Base-by-base conservation (phyloP, 305 asterid genomes). In the Solanum hybrid region DNA sequence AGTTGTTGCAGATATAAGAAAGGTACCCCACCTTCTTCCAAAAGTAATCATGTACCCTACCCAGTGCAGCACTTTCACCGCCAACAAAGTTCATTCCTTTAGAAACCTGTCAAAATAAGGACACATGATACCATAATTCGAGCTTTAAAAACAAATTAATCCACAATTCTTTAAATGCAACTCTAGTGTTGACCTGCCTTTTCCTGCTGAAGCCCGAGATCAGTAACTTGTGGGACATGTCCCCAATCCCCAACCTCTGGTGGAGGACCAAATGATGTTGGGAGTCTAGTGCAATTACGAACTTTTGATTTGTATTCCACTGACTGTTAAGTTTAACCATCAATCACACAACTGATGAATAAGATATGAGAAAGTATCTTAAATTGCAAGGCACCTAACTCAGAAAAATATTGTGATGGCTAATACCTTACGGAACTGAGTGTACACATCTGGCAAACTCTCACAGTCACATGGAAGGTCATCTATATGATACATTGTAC, bases 1-100 rank as follows among this genome's bases (percentile, higher is more conserved):
- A 45, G 29, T 32, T 15, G 34, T 81, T 4, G 12, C n/a, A n/a
- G n/a, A n/a, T n/a, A n/a, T n/a, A n/a, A n/a, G n/a, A n/a, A n/a
- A n/a, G n/a, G n/a, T n/a, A n/a, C n/a, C 87, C 88, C 88, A 93
- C 99, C 98, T 97, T 96, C 90, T 94, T 95, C 99, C 99, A 97
- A 91, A 97, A 94, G 93, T 96, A 96, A 91, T 97, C 99, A 14
- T 95, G 92, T 85, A 96, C 94, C 92, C 99, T 91, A 91, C 98
- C 93, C 79, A 97, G 87, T 10, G 98, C 99, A 19, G 96, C 99
- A 90, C 93, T 95, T 93, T 97, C 99, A 89, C 99, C 99, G n/a
- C 99, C 99, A 6, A 93, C 88, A 91, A 96, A 97, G 56, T 90
- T 90, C 98, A 97, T 93, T 91, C 99, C 99, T 93, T 93, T 94